Evolutionary conservation across 116 monocot genomes (phyloP), one percentile per base, ranked within the genome.

Genomic region (Iris pallida): DNA sequence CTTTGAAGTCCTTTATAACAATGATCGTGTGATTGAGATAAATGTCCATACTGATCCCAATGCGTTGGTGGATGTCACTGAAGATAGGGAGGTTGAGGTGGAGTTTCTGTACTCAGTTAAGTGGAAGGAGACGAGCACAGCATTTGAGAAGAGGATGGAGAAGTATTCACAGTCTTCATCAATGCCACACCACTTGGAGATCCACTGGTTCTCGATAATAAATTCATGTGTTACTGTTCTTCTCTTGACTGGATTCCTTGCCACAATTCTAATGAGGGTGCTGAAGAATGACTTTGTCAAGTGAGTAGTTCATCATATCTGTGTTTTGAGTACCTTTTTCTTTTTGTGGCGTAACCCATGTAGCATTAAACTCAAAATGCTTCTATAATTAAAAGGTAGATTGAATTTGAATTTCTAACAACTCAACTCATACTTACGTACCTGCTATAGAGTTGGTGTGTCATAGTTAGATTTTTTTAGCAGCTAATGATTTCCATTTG

Each of bases 161-260:
- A 90, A 86, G 63, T 90, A 84, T 52, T 79, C 86, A 7, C 77
- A 79, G 47, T 69, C 80, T 19, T 81, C 86, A 2, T 80, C 82
- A 16, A 63, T 75, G 69, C 90, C 83, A 14, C 86, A 90, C 59
- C 83, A 81, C 69, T 63, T 87, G 45, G 85, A 90, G 69, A 90
- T 94, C 53, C 94, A 87, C 42, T 89, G 90, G 85, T 94, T 94
- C 74, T 94, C 94, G 7, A 85, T 90, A 12, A 83, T 94, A 43
- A 94, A 87, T 49, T 87, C 87, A 13, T 94, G 90, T 71, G 90
- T 90, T 19, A 90, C 90, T 2, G 94, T 94, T 48, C 82, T 94
- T 66, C 80, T 94, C 6, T 68, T 94, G 53, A 90, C 90, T 0
- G 94, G 90, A n/a, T 94, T 90, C 69, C 85, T 94, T 13, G 87